phyloP scores from a whole-genome alignment of 2,329 filamentous ascomycete genomes.

The Pezicula neosporulosa region DNA sequence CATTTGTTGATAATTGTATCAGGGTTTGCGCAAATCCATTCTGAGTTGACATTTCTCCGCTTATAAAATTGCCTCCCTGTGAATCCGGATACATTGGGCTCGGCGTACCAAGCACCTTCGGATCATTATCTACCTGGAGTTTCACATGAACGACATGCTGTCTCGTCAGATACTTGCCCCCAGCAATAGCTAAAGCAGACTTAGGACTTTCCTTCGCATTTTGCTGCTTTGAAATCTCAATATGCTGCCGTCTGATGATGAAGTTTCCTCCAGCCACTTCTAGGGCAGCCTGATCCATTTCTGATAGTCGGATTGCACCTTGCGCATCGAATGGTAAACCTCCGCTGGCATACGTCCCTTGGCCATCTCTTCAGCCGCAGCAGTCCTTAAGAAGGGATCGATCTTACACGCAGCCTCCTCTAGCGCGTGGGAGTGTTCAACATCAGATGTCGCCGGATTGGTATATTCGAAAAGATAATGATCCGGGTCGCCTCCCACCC shows the following conservation, averaged over 20 bases:
- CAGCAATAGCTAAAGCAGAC: not conserved
- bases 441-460: conserved; percentile 3
- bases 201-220: not conserved
- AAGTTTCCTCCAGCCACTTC: conserved; percentile 8
- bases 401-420: conserved; percentile 9
- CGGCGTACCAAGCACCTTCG: not conserved
- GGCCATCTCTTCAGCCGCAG: conserved; percentile 5
- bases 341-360: conserved; percentile 10
- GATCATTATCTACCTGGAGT: not conserved
- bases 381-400: conserved; percentile 7
- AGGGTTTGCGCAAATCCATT: too few species aligned
- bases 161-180: not conserved
- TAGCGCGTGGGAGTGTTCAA: conserved; percentile 8
- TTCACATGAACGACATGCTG: not conserved
- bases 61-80: conserved; percentile 3
- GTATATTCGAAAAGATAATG: conserved; percentile 10
- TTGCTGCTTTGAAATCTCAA: conserved; percentile 6
- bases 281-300: conserved; percentile 1
- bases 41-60: not conserved
- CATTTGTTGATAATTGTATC: not conserved
- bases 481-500: conserved; percentile 2
- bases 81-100: not conserved
- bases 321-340: conserved; percentile 6
- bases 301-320: conserved; percentile 4
- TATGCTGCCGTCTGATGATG: conserved; percentile 9